Evolutionary conservation across 2,329 filamentous ascomycete genomes (phyloP), one percentile per base, ranked within the genome.

Genomic region (Ophiosphaerella korrae): DNA sequence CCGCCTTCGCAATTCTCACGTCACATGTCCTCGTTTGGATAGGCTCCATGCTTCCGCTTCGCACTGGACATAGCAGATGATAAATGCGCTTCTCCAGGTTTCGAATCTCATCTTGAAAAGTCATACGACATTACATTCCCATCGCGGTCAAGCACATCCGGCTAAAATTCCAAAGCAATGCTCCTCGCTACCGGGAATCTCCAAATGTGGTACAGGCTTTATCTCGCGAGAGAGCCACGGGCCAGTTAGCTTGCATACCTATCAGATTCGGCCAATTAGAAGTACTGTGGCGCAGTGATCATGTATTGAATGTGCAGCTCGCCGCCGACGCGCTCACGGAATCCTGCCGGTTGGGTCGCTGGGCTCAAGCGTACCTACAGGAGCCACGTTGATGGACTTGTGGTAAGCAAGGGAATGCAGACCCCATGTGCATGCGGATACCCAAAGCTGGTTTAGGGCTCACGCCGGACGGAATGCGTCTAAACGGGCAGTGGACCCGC

Each of bases 261-360:
- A 39, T 21, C 32, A 32, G 7, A 52, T 31, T 7, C 34, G 23
- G 35, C 35, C n/a, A 45, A 38, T 38, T 37, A 46, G 44, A 48
- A 36, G 24, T 9, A 37, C 8, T n/a, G n/a, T 45, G 34, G 41
- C 31, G 14, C 39, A 16, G 29, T 42, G 41, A 42, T 8, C 9
- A 42, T 42, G 41, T 42, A 42, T 11, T 16, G 13, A 34, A 43
- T 24, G 11, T 40, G 50, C 44, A 38, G 23, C 13, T 16, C 23
- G 60, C 55, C 62, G 52, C 52, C 52, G 51, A 63, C 52, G 62
- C 54, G 38, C 39, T 45, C 42, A 56, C 63, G 67, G 67, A 70
- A 67, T 50, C 52, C 60, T 63, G 54, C 67, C 65, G 65, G 64
- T 68, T 68, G 66, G 65, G 56, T 48, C 39, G 52, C 18, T 26